Conservation (phyloP, 2,329 filamentous ascomycete genomes). For the Truncatella angustata region DNA sequence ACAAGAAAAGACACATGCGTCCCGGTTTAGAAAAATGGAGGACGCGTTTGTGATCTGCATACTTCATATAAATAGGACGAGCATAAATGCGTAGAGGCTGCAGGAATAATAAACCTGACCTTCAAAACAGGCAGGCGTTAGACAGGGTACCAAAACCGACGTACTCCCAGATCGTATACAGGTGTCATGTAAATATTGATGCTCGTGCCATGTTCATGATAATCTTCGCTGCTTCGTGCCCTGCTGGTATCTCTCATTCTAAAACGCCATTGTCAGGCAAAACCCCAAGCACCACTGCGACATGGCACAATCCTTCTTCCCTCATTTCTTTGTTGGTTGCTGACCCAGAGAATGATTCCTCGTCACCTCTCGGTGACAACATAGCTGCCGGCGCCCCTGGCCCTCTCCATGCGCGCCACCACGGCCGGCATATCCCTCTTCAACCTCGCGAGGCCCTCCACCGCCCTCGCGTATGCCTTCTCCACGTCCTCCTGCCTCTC, state of each 20-base stretch:
- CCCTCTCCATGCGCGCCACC: slow-evolving; percentile 64
- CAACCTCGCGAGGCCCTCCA: slow-evolving; percentile 49
- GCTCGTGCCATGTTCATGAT: neutral
- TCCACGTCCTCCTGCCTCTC: slow-evolving; percentile 49
- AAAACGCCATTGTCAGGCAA: too few relatives aligned
- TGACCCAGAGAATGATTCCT: neutral
- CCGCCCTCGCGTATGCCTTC: slow-evolving; percentile 42
- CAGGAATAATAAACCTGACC: too few relatives aligned
- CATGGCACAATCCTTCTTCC: too few relatives aligned
- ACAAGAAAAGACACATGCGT: neutral
- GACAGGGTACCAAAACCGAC: too few relatives aligned
- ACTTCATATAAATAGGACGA: too few relatives aligned
- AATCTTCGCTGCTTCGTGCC: too few relatives aligned
- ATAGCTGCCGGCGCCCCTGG: slow-evolving; percentile 58
- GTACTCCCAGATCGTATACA: neutral
- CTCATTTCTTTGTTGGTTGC: neutral
- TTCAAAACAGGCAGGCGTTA: too few relatives aligned
- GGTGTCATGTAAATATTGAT: neutral
- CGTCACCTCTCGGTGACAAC: slow-evolving; percentile 44
- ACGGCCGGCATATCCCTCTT: slow-evolving; percentile 61
- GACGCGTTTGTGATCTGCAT: too few relatives aligned
- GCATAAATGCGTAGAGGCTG: too few relatives aligned
- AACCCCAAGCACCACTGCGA: too few relatives aligned
- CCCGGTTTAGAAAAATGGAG: neutral
- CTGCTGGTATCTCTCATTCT: too few relatives aligned